phyloP scores from a whole-genome alignment of 192 early-diverging fungal species.

The Rhizophagus clarus region DNA sequence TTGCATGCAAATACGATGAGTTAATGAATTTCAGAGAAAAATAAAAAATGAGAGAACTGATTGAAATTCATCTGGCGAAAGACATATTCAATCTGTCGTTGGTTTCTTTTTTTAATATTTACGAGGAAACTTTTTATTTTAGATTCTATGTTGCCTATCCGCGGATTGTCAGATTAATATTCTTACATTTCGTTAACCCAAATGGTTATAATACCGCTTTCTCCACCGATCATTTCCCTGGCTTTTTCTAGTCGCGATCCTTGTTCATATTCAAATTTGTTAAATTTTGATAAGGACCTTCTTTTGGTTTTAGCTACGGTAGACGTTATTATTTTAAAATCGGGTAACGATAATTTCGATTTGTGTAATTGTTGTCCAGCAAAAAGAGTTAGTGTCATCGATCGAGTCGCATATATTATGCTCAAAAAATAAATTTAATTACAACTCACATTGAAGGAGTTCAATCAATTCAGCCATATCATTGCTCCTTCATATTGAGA shows the following conservation, averaged over 20 bases:
- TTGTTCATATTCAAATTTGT: conserved; percentile 6
- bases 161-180: neutral
- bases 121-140: neutral
- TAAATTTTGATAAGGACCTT: neutral
- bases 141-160: neutral
- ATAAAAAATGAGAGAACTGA: no score
- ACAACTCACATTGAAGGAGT: neutral
- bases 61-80: no score
- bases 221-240: neutral
- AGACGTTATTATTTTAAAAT: neutral
- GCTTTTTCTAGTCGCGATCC: neutral
- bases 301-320: neutral
- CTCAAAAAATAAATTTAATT: neutral
- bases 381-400: no score
- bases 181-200: conserved; percentile 3
- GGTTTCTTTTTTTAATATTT: no score
- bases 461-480: neutral
- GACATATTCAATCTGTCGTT: no score
- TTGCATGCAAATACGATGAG: no score
- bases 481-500: neutral
- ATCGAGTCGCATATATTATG: no score
- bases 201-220: neutral
- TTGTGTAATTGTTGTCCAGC: neutral
- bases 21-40: no score
- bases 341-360: no score